A percentile compares a stretch with the other conserved stretches of the same genome.
phyloP scores from a whole-genome alignment of 441 rosid genomes.

The Melastoma candidum region DNA sequence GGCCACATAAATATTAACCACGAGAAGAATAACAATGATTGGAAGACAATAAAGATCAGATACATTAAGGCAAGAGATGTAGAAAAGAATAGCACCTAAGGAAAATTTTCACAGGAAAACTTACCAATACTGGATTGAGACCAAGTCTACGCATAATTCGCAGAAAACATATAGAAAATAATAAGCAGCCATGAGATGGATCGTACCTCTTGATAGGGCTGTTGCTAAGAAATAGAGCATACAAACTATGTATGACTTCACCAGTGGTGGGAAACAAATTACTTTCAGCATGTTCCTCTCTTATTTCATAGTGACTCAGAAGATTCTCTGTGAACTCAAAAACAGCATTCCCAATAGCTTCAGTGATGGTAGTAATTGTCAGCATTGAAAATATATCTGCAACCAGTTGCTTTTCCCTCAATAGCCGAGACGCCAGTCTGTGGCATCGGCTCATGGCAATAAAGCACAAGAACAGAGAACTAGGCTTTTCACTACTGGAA shows the following conservation, averaged over 20 bases:
- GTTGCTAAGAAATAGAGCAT: constrained; percentile 50
- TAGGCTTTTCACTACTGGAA: constrained; percentile 93
- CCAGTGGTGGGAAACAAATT: constrained; percentile 55
- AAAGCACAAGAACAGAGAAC: constrained; percentile 85
- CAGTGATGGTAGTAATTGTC: constrained; percentile 62
- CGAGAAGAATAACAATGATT: too few relatives aligned
- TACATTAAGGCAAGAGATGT: too few relatives aligned
- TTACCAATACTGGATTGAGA: too few relatives aligned
- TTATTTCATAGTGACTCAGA: constrained; percentile 49
- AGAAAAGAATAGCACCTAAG: too few relatives aligned
- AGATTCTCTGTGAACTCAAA: constrained; percentile 78
- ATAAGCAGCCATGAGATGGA: not conserved
- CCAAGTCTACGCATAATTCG: too few relatives aligned
- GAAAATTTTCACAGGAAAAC: too few relatives aligned
- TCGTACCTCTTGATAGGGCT: constrained; percentile 55
- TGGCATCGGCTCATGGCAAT: constrained; percentile 83
- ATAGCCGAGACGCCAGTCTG: constrained; percentile 46
- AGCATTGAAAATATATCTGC: constrained; percentile 82
- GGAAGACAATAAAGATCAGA: too few relatives aligned
- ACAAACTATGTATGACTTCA: constrained; percentile 61
- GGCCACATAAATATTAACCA: too few relatives aligned
- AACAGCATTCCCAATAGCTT: constrained; percentile 58
- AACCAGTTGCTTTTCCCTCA: constrained; percentile 59
- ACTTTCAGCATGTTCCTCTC: constrained; percentile 34
- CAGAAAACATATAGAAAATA: too few relatives aligned